Evolutionary conservation across 225 moss, liverwort and hornwort genomes (phyloP).

Genomic region (Bryoerythrophyllum caledonicum): DNA sequence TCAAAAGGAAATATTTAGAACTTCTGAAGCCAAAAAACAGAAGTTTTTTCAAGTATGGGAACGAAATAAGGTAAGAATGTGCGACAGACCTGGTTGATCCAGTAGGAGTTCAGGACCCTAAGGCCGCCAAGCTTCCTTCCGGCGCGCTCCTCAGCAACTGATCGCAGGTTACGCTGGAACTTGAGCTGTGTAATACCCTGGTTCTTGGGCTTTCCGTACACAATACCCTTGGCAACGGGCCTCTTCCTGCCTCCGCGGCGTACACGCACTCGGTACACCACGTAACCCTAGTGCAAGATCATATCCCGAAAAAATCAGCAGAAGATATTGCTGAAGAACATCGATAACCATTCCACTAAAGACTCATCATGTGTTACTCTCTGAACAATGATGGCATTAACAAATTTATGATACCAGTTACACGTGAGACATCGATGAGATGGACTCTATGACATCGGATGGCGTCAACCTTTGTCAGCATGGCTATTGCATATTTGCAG

Average conservation of each 20-base stretch:
- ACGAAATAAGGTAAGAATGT: no score
- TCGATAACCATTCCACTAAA: no score
- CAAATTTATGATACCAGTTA: no score
- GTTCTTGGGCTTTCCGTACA: slow-evolving; percentile 91
- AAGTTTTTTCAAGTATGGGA: no score
- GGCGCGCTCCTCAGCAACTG: slow-evolving; percentile 92
- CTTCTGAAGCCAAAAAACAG: no score
- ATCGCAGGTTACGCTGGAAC: slow-evolving; percentile 89
- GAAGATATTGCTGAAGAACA: not conserved
- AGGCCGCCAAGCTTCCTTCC: slow-evolving; percentile 91
- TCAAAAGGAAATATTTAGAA: no score
- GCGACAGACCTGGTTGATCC: slow-evolving; percentile 72
- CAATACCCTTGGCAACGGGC: slow-evolving; percentile 89
- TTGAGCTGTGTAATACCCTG: slow-evolving; percentile 96
- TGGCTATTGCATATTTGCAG: not conserved
- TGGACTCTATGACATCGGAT: no score
- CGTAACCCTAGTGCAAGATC: slow-evolving; percentile 58
- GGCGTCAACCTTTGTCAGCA: not conserved
- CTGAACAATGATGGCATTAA: not conserved
- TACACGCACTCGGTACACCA: slow-evolving; percentile 86
- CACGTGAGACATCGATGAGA: no score
- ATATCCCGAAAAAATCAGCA: not conserved
- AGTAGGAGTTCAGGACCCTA: slow-evolving; percentile 86
- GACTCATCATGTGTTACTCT: no score
- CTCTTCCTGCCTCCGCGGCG: slow-evolving; percentile 92